These are phyloP conservation scores for Articulospora tetracladia DNA, from an alignment of 495 filamentous ascomycete species.

Conservation along the genomic window DNA sequence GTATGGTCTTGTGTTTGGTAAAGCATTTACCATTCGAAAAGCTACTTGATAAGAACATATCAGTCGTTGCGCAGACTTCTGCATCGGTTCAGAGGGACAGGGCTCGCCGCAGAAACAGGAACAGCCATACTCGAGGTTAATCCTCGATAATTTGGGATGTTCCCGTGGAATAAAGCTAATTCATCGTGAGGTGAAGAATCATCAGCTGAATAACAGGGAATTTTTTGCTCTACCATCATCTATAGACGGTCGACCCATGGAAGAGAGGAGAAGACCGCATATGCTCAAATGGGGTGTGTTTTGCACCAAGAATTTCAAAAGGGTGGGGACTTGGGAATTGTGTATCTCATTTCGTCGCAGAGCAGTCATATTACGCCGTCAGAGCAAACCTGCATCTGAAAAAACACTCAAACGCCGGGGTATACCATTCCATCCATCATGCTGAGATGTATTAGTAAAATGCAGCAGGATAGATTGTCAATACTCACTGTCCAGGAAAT, in stretches of 20 bases:
- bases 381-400: not conserved
- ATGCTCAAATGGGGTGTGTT: conserved; percentile 59
- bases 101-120: too few relatives aligned
- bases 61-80: too few relatives aligned
- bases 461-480: not conserved
- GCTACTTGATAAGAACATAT: too few relatives aligned
- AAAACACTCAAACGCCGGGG: conserved; percentile 10
- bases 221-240: conserved; percentile 61
- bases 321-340: not conserved
- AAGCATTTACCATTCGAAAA: too few relatives aligned
- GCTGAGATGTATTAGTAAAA: conserved; percentile 8
- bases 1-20: too few relatives aligned
- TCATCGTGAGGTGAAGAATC: conserved; percentile 24
- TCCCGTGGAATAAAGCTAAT: conserved; percentile 34
- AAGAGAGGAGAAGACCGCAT: conserved; percentile 52
- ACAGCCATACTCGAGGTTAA: too few relatives aligned
- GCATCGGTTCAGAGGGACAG: too few relatives aligned
- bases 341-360: not conserved
- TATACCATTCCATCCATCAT: conserved; percentile 6
- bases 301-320: conserved; percentile 1
- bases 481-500: conserved; percentile 53
- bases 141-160: too few relatives aligned
- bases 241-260: conserved; percentile 73
- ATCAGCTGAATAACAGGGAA: conserved; percentile 34
- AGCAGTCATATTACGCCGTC: conserved; percentile 4